Base-by-base conservation (phyloP, 805 yeast species). In the Pichia californica region DNA sequence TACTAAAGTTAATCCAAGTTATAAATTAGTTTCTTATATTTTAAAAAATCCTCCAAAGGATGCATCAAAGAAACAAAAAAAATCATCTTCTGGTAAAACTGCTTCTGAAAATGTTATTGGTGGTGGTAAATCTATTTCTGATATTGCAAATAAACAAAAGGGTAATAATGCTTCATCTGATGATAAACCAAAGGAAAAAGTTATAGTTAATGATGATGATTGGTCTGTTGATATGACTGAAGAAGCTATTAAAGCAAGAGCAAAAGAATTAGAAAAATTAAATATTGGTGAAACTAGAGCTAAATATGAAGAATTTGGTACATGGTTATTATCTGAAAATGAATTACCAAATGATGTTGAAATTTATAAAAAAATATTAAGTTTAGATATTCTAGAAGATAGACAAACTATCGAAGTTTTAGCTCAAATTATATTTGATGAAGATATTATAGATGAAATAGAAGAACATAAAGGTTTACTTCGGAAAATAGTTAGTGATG, bases 151-250 rank as follows among this genome's bases (percentile, higher is more conserved):
- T 45, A 70, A 65, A 31, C 71, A 71, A 20, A 38, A 46, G 14
- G 36, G 18, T 7, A 32, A 19, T 26, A 53, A 19, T 18, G 31
- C 20, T 13, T 5, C 38, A 15, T 8, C 19, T 16, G 16, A 21
- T 23, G 39, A 36, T 4, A 19, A n/a, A 27, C 16, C 40, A n/a
- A 13, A 34, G 11, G 20, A 77, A 30, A 76, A 76, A 39, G 76
- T 78, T 47, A 80, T 76, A 48, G 83, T 85, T 43, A 81, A 81
- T 51, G 96, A 88, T 61, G 97, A 86, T 54, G 95, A 87, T 53
- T 91, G 98, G 98, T 88, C 96, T 16, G 96, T 89, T 34, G 99
- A 91, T 65, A 87, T 89, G 77, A 85, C 95, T 38, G 93, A 86
- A 64, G 98, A 88, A 68, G 98, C 98, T 46, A 87, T 91, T 52